Evolutionary conservation across 2,329 filamentous ascomycete species (phyloP).

Genomic region (Aureobasidium sp.): DNA sequence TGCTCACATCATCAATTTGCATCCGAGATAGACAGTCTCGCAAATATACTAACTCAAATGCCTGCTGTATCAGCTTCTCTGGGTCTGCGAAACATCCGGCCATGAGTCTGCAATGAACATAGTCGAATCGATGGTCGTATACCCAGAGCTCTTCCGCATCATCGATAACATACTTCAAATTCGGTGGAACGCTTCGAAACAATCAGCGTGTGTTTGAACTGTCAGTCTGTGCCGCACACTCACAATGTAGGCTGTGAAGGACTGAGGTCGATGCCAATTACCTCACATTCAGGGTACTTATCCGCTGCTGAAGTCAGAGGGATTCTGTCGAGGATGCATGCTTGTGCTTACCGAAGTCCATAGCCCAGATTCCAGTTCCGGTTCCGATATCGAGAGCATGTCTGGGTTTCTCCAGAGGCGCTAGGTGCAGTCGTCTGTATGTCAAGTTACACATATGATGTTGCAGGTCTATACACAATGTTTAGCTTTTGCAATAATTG

Average conservation of each 20-base stretch:
- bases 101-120: conserved; percentile 49
- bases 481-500: background rate
- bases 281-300: conserved; percentile 34
- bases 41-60: conserved; percentile 36
- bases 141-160: conserved; percentile 56
- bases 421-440: conserved; percentile 39
- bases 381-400: conserved; percentile 46
- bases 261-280: conserved; percentile 43
- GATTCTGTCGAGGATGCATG: background rate
- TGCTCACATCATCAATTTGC: conserved; percentile 19
- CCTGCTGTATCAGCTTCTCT: conserved; percentile 39
- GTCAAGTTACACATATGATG: conserved; percentile 43
- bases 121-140: conserved; percentile 47
- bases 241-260: conserved; percentile 43
- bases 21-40: background rate
- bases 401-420: conserved; percentile 37
- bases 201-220: background rate
- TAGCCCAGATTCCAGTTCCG: conserved; percentile 51
- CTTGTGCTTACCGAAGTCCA: conserved; percentile 39
- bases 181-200: conserved; percentile 45
- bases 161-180: conserved; percentile 56
- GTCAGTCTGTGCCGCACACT: background rate
- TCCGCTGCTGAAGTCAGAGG: conserved; percentile 27
- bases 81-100: conserved; percentile 49
- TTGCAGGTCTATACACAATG: conserved; percentile 27